Base-by-base conservation (phyloP, 805 yeast species). In the Pichia kluyveri region DNA sequence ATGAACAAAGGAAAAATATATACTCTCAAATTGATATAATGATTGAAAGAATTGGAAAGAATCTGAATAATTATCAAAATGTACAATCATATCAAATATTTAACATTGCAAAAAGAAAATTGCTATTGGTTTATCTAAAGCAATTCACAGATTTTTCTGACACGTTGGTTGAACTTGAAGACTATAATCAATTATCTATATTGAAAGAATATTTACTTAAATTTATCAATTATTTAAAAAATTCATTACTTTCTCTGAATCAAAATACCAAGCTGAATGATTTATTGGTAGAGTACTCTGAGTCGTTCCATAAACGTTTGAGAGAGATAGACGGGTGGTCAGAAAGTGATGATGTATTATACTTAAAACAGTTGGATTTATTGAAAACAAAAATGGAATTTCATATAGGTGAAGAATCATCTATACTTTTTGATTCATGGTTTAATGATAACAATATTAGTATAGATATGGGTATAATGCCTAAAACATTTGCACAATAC, bases 241-340 rank as follows among this genome's bases (percentile, higher is more conserved):
- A 23, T 23, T 23, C 26, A 5, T 23, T 23, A 23, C 26, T 23
- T 6, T 23, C 26, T 23, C 26, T 23, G 26, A 23, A 23, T 30
- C 32, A 8, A 59, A 63, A 3, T 40, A 49, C 2, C 81, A 81
- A 52, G 72, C 83, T n/a, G 59, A 60, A 82, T 53, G 62, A 69
- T 37, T 73, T 79, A 5, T 38, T 48, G 7, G 7, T 36, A 27
- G 73, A 71, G 15, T 71, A 81, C 7, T 66, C 75, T 1, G 63
- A 62, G 5, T 72, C 69, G n/a, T 69, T 76, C 5, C 55, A 76
- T n/a, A 63, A 66, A 34, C 70, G 71, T 46, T 60, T 83, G 18
- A 57, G 67, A 38, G 83, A 81, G 46, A 60, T 74, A 54, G 83
- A 79, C 34, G 66, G 73, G 5, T 84, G 90, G 89, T 55, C 68